Conservation (phyloP, 257 asterid species). For the Solanum rostratum region DNA sequence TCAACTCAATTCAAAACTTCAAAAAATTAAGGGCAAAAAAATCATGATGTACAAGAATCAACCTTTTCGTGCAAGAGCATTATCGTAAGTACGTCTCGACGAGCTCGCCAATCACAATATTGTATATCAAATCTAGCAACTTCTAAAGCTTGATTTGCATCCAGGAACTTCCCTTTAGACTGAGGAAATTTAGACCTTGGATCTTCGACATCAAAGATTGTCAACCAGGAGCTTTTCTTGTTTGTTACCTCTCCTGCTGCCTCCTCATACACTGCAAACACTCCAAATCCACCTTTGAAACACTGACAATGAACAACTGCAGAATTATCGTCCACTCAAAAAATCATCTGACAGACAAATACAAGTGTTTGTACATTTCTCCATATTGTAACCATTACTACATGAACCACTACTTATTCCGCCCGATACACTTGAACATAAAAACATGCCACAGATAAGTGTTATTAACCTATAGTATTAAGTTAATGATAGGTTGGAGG, state of each 20-base stretch:
- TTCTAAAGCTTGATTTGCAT: conserved; percentile 69
- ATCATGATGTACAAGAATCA: background rate
- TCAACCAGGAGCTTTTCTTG: conserved; percentile 56
- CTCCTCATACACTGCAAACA: conserved; percentile 67
- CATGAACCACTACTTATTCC: background rate
- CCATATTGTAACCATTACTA: background rate
- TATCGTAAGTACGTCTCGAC: conserved; percentile 82
- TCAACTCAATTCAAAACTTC: background rate
- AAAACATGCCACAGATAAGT: background rate
- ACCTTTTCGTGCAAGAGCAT: conserved; percentile 98
- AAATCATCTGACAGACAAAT: background rate
- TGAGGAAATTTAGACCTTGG: conserved; percentile 76
- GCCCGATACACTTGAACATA: background rate
- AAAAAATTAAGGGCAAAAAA: background rate
- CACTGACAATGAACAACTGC: conserved; percentile 26
- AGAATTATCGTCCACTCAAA: background rate
- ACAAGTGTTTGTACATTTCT: conserved; percentile 2
- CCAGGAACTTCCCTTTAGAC: conserved; percentile 68
- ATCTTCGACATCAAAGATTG: conserved; percentile 81
- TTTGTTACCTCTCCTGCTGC: conserved; percentile 43
- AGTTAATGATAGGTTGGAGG: too few relatives aligned
- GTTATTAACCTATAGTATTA: too few relatives aligned
- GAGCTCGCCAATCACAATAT: conserved; percentile 96
- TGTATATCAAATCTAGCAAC: conserved; percentile 84
- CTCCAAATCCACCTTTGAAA: conserved; percentile 54